Percentiles rank a stretch among this genome's conserved stretches.
Conservation (phyloP, 2,329 filamentous ascomycete species). For the Paramyrothecium roridum region DNA sequence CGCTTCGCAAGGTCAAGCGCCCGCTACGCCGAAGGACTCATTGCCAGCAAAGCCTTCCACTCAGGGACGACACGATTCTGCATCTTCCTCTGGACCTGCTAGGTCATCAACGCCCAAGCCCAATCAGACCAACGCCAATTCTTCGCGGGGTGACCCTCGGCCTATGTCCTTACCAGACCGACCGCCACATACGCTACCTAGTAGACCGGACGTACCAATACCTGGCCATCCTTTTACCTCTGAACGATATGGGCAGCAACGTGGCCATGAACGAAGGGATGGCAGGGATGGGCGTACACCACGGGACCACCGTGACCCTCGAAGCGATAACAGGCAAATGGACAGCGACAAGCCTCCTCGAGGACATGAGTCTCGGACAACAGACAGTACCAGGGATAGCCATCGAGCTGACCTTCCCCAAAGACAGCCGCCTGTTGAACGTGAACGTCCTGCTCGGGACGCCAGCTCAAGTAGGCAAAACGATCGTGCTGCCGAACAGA, state of each 20-base stretch:
- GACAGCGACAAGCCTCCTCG: not conserved
- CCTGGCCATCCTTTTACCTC: conserved; percentile 40
- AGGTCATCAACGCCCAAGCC: conserved; percentile 22
- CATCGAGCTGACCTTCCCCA: conserved; percentile 26
- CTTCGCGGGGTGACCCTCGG: conserved; percentile 21
- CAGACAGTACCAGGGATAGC: conserved; percentile 28
- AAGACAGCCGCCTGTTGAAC: conserved; percentile 38
- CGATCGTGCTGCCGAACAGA: conserved; percentile 23
- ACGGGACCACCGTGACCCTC: conserved; percentile 18
- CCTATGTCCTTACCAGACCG: conserved; percentile 34
- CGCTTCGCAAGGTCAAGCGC: conserved; percentile 3
- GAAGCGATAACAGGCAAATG: conserved; percentile 10
- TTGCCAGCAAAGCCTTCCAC: conserved; percentile 28
- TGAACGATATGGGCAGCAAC: conserved; percentile 41
- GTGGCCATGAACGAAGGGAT: conserved; percentile 37
- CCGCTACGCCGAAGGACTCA: conserved; percentile 23
- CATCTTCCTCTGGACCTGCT: conserved; percentile 9
- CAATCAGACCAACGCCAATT: conserved; percentile 10
- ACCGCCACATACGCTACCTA: conserved; percentile 45
- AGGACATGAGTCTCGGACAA: conserved; percentile 37
- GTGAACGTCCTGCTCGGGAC: conserved; percentile 33
- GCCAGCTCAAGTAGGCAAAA: conserved; percentile 18
- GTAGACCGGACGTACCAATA: conserved; percentile 55
- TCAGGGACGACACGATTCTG: conserved; percentile 16
- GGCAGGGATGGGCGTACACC: conserved; percentile 24